Base-by-base conservation (phyloP, 2,329 filamentous ascomycete species). In the Hawksworthiomyces lignivorus region DNA sequence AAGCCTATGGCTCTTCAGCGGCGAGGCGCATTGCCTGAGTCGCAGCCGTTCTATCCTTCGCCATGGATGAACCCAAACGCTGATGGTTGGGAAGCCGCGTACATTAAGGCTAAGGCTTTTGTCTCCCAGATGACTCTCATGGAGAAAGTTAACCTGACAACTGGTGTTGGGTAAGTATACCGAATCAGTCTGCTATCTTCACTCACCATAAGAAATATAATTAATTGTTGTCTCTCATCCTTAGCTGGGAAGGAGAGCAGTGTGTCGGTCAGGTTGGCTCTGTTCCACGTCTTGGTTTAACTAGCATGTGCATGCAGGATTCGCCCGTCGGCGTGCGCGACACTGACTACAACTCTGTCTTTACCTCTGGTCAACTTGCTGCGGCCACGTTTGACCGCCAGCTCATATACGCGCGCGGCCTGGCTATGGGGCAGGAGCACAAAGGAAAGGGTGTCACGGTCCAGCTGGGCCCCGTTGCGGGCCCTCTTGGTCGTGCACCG, bases 101-200 rank as follows among this genome's bases (percentile, higher is more conserved):
- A 94, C 52, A 66, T 64, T 17, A 81, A 84, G 60, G 89, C 89
- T 1, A 78, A 76, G 51, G 76, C 72, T 3, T 90, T 95, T 54
- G 87, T 96, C 34, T 83, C 82, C 9, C 80, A 88, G 58, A 65
- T 95, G 63, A 94, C 87, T 1, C 70, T 95, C 27, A 58, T 80
- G 10, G 89, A 96, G 62, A 96, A 95, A 67, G 87, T 97, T 62
- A 97, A 97, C 61, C 61, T 98, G 50, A 97, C 90, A 3, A 96
- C 89, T 1, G 90, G 90, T 60, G 77, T 84, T 49, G 88, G 88
- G 76, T 90, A 65, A 61, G 79, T 65, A n/a, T n/a, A n/a, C n/a
- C n/a, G n/a, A n/a, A n/a, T n/a, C n/a, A n/a, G n/a, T n/a, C n/a
- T n/a, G n/a, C n/a, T n/a, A n/a, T n/a, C n/a, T n/a, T n/a, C n/a